Evolutionary conservation across 2,329 filamentous ascomycete genomes (phyloP).

Genomic region (Penicillium psychrosexuale): DNA sequence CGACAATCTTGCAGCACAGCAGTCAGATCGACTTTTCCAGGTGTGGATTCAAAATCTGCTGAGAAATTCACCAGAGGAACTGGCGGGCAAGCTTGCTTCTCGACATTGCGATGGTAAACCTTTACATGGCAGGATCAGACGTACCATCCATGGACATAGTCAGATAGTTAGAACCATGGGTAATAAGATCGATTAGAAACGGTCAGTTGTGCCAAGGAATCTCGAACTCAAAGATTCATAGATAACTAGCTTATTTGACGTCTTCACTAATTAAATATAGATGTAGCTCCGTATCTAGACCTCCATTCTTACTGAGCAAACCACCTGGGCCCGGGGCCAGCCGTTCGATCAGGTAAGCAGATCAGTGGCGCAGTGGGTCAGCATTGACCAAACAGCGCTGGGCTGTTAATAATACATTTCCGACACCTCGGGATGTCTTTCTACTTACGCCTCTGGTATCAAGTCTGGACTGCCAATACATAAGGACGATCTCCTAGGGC

Average conservation of each 20-base stretch:
- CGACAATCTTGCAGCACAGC: no score
- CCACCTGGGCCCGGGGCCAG: background rate
- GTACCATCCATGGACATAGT: background rate
- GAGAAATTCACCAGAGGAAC: no score
- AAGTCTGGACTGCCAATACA: background rate
- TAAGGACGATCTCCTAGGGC: background rate
- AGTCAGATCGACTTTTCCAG: background rate
- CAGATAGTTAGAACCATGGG: background rate
- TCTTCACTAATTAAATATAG: background rate
- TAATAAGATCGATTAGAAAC: background rate
- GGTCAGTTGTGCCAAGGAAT: background rate
- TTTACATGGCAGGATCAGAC: no score
- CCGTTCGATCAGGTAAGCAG: conserved; percentile 12
- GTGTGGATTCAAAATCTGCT: no score
- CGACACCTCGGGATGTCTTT: background rate
- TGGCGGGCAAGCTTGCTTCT: no score
- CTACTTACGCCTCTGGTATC: background rate
- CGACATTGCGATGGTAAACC: no score
- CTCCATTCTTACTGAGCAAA: conserved; percentile 3
- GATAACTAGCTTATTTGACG: background rate
- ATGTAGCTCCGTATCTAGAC: background rate
- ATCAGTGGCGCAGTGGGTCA: conserved; percentile 4
- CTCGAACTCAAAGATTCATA: background rate
- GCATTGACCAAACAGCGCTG: conserved; percentile 20
- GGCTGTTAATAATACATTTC: conserved; percentile 25